Evolutionary conservation across 768 basidiomycete genomes (phyloP), one percentile per base, ranked within the genome.

Genomic region (Suillus tomentosus): DNA sequence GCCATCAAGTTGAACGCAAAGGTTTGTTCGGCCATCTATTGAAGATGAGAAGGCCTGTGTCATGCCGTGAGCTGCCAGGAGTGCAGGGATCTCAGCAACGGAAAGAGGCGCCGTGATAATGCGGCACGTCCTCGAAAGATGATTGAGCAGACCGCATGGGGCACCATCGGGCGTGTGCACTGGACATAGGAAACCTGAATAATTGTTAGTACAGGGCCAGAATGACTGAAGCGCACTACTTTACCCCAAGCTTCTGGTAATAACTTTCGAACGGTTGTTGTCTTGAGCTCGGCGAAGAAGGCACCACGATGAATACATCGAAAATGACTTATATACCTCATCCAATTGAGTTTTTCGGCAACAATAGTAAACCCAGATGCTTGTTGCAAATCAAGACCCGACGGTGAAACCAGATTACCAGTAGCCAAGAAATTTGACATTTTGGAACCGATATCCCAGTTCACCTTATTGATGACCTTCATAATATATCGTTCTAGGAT

Each of bases 141-240:
- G 97, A 78, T 99, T 99, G 63, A 99, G 87, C 15, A 99, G 85
- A 76, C 97, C 97, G 77, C 97, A 99, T 11, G 97, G 97, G 14
- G 95, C 85, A 68, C 97, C 97, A 82, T 99, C 97, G 22, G 97
- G 97, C 1, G 97, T 99, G 73, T 99, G 97, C 19, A 99, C 97
- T 24, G 97, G 97, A 72, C 97, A 99, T 10, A 99, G 79, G 81
- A 99, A 99, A 58, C 96, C 94, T 95, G 63, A 24, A 43, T 40
- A 47, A 63, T 61, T 55, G 34, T 70, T 24, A 68, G 67, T 62
- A 51, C 43, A 57, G 65, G 22, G 50, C 40, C 37, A 24, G 39
- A 60, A 54, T 24, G 36, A 36, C 39, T 31, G 31, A 62, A 51
- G 5, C 17, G 73, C 82, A 67, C 73, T 42, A 13, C 39, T 42